Conservation (phyloP, 768 basidiomycete genomes). For the Leccinum fibrillosum region DNA sequence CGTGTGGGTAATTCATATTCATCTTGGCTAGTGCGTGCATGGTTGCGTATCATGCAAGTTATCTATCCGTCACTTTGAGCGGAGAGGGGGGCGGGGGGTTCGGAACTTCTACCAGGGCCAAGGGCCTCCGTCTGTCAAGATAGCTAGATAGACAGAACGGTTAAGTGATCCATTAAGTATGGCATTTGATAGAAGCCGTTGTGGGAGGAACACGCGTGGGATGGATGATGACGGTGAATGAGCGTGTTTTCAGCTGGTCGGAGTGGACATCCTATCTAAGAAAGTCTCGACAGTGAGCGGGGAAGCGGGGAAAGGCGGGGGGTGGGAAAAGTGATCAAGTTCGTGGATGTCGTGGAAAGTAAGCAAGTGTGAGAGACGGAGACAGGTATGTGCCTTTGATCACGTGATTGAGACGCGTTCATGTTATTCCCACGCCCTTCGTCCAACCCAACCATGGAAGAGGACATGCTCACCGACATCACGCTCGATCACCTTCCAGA, state of each 20-base stretch:
- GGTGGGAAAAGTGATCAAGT: neutral
- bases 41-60: neutral
- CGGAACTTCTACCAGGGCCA: slow-evolving; percentile 8
- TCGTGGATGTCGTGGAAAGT: too few relatives aligned
- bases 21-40: neutral
- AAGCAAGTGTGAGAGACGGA: too few relatives aligned
- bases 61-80: slow-evolving; percentile 2
- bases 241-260: slow-evolving; percentile 4
- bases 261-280: neutral
- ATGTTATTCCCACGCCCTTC: slow-evolving; percentile 20
- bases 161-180: slow-evolving; percentile 8
- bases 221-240: slow-evolving; percentile 1
- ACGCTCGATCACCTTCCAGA: slow-evolving; percentile 57
- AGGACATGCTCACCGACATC: slow-evolving; percentile 35
- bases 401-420: slow-evolving; percentile 32
- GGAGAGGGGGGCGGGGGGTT: neutral
- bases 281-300: neutral
- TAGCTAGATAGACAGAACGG: neutral
- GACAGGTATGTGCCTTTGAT: neutral
- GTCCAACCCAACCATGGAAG: neutral
- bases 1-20: neutral
- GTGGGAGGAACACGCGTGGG: slow-evolving; percentile 17
- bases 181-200: slow-evolving; percentile 13
- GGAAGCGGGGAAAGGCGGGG: slow-evolving; percentile 28
- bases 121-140: slow-evolving; percentile 6